Percentiles rank a stretch among this genome's conserved stretches.
Evolutionary conservation across 1,139 yeast genomes (phyloP).

Genomic region (Arxiozyma slooffiae): DNA sequence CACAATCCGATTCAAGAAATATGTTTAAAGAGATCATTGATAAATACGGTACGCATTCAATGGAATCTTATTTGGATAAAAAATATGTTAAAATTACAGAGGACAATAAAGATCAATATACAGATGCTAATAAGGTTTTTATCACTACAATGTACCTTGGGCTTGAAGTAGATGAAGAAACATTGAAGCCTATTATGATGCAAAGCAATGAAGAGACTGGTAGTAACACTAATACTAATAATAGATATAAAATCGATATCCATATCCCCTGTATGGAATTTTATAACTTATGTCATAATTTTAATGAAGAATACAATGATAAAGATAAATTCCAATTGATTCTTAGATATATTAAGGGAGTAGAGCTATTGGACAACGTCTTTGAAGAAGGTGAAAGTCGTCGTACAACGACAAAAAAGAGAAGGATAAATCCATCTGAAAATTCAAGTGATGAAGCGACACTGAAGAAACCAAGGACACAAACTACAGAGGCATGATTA

Average conservation of each 20-base stretch:
- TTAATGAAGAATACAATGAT: conserved; percentile 55
- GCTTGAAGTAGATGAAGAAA: conserved; percentile 45
- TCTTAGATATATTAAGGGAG: conserved; percentile 70
- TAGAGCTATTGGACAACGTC: no score
- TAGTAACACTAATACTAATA: conserved; percentile 37
- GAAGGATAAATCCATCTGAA: background rate
- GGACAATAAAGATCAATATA: conserved; percentile 30
- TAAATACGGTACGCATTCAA: conserved; percentile 42
- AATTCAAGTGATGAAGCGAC: background rate
- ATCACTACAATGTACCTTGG: conserved; percentile 77
- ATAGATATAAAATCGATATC: conserved; percentile 51
- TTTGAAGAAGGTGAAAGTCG: conserved; percentile 69
- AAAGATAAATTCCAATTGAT: conserved; percentile 46
- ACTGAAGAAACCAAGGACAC: background rate
- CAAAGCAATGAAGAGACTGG: background rate
- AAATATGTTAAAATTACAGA: conserved; percentile 31
- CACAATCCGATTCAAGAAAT: conserved; percentile 41
- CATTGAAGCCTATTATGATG: background rate
- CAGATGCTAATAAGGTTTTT: conserved; percentile 18
- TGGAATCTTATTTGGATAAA: conserved; percentile 33
- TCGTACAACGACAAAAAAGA: conserved; percentile 48
- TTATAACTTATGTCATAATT: conserved; percentile 64
- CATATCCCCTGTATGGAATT: conserved; percentile 90
- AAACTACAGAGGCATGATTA: background rate
- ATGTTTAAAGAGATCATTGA: conserved; percentile 35